A percentile compares a stretch with the other conserved stretches of the same genome.
phyloP scores from a whole-genome alignment of 108 stramenopile species.

The Thalassiosira profunda region DNA sequence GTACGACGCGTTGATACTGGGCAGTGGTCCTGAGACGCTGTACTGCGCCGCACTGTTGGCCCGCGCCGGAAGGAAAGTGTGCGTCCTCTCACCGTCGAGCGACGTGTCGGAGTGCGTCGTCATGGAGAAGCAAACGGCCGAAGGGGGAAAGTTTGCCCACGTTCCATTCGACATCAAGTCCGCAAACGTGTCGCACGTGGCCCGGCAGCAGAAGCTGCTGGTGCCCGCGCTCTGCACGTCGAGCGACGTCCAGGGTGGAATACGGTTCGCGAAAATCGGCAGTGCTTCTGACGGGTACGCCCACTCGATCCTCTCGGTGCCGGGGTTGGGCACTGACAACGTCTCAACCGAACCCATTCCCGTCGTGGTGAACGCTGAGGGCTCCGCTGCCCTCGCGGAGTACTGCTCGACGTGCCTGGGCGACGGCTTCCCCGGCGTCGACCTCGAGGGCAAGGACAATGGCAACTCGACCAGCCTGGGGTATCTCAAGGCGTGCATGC shows the following conservation, averaged over 20 bases:
- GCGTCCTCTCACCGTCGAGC: conserved; percentile 60
- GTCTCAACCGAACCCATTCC: conserved; percentile 35
- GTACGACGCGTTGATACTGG: conserved; percentile 85
- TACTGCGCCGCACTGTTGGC: conserved; percentile 81
- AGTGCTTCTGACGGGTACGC: conserved; percentile 72
- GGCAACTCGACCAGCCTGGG: conserved; percentile 62
- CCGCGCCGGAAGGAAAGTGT: conserved; percentile 77
- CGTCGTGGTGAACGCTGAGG: conserved; percentile 66
- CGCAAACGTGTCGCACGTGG: conserved; percentile 57
- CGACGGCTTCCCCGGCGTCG: conserved; percentile 73
- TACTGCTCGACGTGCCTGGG: conserved; percentile 70
- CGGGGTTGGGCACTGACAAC: conserved; percentile 74
- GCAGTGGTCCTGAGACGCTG: conserved; percentile 74
- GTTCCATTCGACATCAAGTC: conserved; percentile 81
- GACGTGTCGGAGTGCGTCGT: conserved; percentile 83
- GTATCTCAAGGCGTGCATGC: conserved; percentile 63
- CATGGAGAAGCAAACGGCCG: conserved; percentile 22
- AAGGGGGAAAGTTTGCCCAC: conserved; percentile 18
- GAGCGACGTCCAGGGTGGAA: conserved; percentile 82
- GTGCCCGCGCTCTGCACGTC: conserved; percentile 77
- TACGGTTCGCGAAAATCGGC: conserved; percentile 86
- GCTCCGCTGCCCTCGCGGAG: conserved; percentile 56
- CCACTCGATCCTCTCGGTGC: conserved; percentile 81
- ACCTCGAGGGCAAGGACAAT: conserved; percentile 48
- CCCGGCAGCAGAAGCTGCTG: conserved; percentile 65